Evolutionary conservation across 2,329 filamentous ascomycete genomes (phyloP).

Genomic region (Penicillium janthinellum): DNA sequence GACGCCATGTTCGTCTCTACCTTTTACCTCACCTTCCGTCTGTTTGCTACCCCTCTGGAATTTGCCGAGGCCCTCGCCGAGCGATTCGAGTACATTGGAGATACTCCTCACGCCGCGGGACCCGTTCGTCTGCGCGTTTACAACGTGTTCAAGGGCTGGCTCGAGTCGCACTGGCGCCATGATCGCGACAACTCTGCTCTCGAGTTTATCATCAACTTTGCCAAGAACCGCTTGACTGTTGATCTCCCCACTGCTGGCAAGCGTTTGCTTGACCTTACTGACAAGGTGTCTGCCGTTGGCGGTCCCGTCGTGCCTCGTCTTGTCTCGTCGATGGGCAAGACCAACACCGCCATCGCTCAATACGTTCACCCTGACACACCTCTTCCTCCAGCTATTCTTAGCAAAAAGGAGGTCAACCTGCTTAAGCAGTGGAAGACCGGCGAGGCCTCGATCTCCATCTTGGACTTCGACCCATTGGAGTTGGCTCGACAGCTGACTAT

Average conservation of each 20-base stretch:
- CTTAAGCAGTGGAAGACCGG: slow-evolving; percentile 75
- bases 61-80: slow-evolving; percentile 83
- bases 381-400: slow-evolving; percentile 68
- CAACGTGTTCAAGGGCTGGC: slow-evolving; percentile 96
- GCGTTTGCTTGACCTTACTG: slow-evolving; percentile 75
- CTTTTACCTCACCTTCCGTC: slow-evolving; percentile 93
- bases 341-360: slow-evolving; percentile 71
- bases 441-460: slow-evolving; percentile 68
- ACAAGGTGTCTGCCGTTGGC: slow-evolving; percentile 73
- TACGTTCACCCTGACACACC: slow-evolving; percentile 72
- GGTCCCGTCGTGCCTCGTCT: slow-evolving; percentile 78
- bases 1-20: slow-evolving; percentile 90
- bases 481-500: slow-evolving; percentile 89
- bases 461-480: slow-evolving; percentile 91
- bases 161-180: slow-evolving; percentile 92
- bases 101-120: slow-evolving; percentile 71
- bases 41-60: slow-evolving; percentile 80
- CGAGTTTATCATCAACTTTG: slow-evolving; percentile 75
- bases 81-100: slow-evolving; percentile 87
- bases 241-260: slow-evolving; percentile 76
- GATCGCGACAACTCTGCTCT: slow-evolving; percentile 78
- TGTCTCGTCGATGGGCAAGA: slow-evolving; percentile 85
- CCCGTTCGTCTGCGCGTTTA: slow-evolving; percentile 89
- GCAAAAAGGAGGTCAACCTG: slow-evolving; percentile 72
- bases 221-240: slow-evolving; percentile 67